Evolutionary conservation across 371 early-diverging fungal species (phyloP), one percentile per base, ranked within the genome.

Genomic region (Syncephalastrum sp.): DNA sequence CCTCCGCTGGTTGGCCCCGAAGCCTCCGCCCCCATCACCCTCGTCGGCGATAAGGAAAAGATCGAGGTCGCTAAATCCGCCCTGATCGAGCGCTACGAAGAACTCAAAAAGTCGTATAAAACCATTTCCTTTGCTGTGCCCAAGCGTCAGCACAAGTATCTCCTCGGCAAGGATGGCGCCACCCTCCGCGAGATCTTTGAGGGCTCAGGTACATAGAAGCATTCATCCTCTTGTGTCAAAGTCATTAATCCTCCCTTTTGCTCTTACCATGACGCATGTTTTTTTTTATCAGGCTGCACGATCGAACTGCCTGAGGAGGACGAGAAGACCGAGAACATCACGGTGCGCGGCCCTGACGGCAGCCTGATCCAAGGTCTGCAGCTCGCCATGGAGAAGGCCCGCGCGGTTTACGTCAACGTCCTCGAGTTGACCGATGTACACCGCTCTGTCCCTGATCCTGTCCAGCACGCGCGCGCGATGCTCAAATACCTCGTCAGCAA

Each of bases 71-170:
- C 90, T 16, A 83, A 81, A 23, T 85, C 82, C 42, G 59, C 67
- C 2, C 61, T 96, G 53, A 82, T 85, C 52, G 69, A 68, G 5
- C 59, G 72, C 1, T 83, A 86, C 63, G 78, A 68, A 8, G 76
- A 86, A 42, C 68, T 94, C 63, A 76, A 84, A 65, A 74, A 79
- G 27, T 75, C 69, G 41, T 85, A 86, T 43, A 77, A 83, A 14
- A 85, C 84, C 7, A 67, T 90, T 49, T 71, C 82, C 3, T 75
- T 94, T 50, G 73, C 75, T 42, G 79, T 95, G 45, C 90, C 92
- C 50, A 94, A 94, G 81, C 85, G 88, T 53, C 92, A 94, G 72
- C 97, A 96, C 75, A 88, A 90, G 52, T 92, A 93, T 67, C 77
- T 98, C 25, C 78, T 93, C 24, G 97, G 97, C 25, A 82, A 86